Percentiles rank a stretch among this genome's conserved stretches.
phyloP scores from a whole-genome alignment of 371 early-diverging fungal species.

The Blakeslea trispora region DNA sequence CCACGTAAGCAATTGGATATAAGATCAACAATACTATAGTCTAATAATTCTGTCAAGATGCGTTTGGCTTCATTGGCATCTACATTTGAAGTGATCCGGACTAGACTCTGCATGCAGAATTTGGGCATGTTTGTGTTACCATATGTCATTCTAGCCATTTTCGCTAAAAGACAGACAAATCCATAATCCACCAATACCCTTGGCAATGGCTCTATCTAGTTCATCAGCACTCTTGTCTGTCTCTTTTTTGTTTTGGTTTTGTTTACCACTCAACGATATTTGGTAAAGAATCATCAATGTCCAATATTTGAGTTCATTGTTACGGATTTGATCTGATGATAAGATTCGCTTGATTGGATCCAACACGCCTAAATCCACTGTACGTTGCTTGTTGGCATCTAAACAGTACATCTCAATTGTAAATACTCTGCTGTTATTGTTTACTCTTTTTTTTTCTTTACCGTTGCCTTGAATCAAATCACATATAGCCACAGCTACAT shows the following conservation, averaged over 20 bases:
- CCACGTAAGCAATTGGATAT: conserved; percentile 70
- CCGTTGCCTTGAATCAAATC: conserved; percentile 69
- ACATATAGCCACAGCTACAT: conserved; percentile 72
- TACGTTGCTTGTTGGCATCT: conserved; percentile 57
- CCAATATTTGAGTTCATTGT: conserved; percentile 83
- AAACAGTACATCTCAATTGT: neutral
- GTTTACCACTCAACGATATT: conserved; percentile 64
- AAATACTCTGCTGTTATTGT: neutral
- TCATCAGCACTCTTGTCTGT: neutral
- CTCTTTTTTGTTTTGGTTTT: neutral
- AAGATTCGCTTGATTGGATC: conserved; percentile 64
- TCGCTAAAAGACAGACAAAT: conserved; percentile 64
- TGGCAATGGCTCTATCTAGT: conserved; percentile 60
- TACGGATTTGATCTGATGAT: conserved; percentile 53
- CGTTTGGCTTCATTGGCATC: conserved; percentile 46
- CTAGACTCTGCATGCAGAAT: conserved; percentile 78
- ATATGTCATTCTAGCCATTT: conserved; percentile 73
- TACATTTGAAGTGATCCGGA: conserved; percentile 71
- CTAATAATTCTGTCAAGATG: conserved; percentile 58
- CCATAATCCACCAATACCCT: conserved; percentile 56
- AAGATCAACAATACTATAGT: conserved; percentile 67
- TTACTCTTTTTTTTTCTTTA: conserved; percentile 19
- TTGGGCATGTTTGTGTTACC: conserved; percentile 86
- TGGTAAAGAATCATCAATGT: conserved; percentile 77
- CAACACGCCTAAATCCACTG: conserved; percentile 65